Evolutionary conservation across 2,329 filamentous ascomycete genomes (phyloP), one percentile per base, ranked within the genome.

Genomic region (Canariomyces notabilis): DNA sequence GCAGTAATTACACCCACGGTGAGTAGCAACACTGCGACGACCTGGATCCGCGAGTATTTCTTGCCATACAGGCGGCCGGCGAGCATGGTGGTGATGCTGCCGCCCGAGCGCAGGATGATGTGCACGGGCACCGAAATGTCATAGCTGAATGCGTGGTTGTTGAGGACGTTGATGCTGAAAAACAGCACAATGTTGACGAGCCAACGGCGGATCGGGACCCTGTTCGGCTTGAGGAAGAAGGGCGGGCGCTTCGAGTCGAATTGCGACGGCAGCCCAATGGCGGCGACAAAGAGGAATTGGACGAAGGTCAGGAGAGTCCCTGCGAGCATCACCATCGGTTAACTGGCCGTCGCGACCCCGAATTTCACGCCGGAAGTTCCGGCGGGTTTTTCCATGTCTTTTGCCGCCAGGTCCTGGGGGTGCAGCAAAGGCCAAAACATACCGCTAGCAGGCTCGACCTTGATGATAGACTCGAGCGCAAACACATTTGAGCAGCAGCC

Each of bases 111-210:
- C 22, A 98, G 74, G 56, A 98, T 97, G 59, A 98, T 98, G 63
- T 98, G 93, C 39, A 98, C 82, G 1, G 93, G 93, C 0, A 98
- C 89, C 6, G 89, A 95, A 46, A 98, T 97, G 58, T 89, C 83
- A 69, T 96, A 98, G 52, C 89, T 90, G 66, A 98, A 98, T 6
- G 91, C 93, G 73, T 91, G 91, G 60, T 98, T 98, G 69, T 98
- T 98, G 61, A 98, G 71, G 48, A 97, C 81, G 60, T 97, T 98
- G 68, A 98, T 93, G 52, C 79, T 79, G 64, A 95, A 93, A 68
- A 97, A 97, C 57, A 96, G 79, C 4, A 85, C 72, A 34, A 95
- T 95, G 62, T 95, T 96, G 60, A 91, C 74, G 40, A 87, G 63
- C 90, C 93, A 97, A 62, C 88, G 85, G 38, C 76, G 76, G 44